Base-by-base conservation (phyloP, 2,329 filamentous ascomycete species). In the Sphaceloma murrayae region DNA sequence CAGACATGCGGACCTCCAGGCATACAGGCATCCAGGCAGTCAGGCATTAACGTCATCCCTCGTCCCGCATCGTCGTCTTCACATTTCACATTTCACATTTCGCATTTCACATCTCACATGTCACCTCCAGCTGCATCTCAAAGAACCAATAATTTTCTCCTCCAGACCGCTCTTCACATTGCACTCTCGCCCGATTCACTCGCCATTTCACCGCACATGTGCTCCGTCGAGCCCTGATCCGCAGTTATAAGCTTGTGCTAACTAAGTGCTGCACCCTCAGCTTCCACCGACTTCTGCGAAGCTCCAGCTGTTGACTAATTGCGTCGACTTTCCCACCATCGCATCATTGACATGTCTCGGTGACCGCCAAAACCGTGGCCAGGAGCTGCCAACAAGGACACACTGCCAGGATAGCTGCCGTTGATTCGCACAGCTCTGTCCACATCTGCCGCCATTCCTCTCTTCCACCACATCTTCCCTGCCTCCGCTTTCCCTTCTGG, bases 401-500 rank as follows among this genome's bases (percentile, higher is more conserved):
- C n/a, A n/a, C n/a, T n/a, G n/a, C n/a, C n/a, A n/a, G n/a, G 36
- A 40, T 40, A 40, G 2, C 19, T 18, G 24, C 13, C 21, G 19
- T 40, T 40, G 36, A 40, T 40, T 40, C 16, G 36, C 24, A 29
- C n/a, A 40, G 36, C 24, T 40, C 24, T 16, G 13, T 16, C 11
- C 22, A 29, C 14, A 22, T 29, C 36, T 19, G 18, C 22, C 36
- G 14, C n/a, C 36, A 30, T 40, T 40, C 36, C 36, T 29, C 36
- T 29, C 30, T 22, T 29, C 36, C 10, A 29, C 36, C 36, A 40
- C 26, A 40, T 26, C 18, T 40, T 40, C 36, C 18, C 14, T 9
- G 32, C 21, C 46, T 40, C 21, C 30, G 22, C 19, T 46, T 44
- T 46, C 51, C 49, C 21, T 47, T 51, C 53, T 45, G 44, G 51